These are phyloP conservation scores for Ophiocordyceps polyrhachis-furcata DNA, from an alignment of 2,329 filamentous ascomycete genomes.

Conservation along the genomic window DNA sequence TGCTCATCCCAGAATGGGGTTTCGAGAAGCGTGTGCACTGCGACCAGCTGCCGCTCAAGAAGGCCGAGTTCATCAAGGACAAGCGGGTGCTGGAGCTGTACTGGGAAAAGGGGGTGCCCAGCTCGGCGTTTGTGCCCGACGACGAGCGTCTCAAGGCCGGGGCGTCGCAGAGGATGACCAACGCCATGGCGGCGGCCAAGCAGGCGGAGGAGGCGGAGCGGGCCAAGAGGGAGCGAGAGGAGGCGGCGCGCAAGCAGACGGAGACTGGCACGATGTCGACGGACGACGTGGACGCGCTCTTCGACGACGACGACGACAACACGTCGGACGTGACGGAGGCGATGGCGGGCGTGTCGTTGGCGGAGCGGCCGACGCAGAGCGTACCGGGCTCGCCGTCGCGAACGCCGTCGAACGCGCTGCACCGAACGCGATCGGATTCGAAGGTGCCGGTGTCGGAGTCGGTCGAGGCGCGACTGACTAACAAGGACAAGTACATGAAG, in stretches of 20 bases:
- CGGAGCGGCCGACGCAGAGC: constrained; percentile 82
- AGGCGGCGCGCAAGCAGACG: constrained; percentile 80
- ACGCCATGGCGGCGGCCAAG: constrained; percentile 56
- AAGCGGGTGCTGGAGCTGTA: constrained; percentile 88
- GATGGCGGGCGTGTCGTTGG: constrained; percentile 76
- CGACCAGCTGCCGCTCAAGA: constrained; percentile 92
- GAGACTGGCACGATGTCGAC: constrained; percentile 89
- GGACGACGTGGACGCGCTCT: constrained; percentile 85
- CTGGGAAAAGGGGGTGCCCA: constrained; percentile 98
- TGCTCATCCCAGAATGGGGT: constrained; percentile 92
- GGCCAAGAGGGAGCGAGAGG: constrained; percentile 69
- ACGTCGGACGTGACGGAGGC: constrained; percentile 77
- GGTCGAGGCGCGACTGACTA: constrained; percentile 61
- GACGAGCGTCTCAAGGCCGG: constrained; percentile 84
- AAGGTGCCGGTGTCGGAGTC: constrained; percentile 61
- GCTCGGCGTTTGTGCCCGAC: constrained; percentile 87
- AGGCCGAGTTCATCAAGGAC: constrained; percentile 98
- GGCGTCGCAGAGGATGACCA: constrained; percentile 52
- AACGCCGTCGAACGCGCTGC: constrained; percentile 50
- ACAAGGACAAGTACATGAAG: constrained; percentile 93
- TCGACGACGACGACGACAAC: constrained; percentile 72
- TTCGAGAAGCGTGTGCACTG: constrained; percentile 99
- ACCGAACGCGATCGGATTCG: constrained; percentile 87
- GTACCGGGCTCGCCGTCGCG: constrained; percentile 81
- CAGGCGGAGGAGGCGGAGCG: constrained; percentile 71